Percentiles rank a stretch among this genome's conserved stretches.
phyloP scores from a whole-genome alignment of 805 yeast species.

The Saturnispora quitensis region DNA sequence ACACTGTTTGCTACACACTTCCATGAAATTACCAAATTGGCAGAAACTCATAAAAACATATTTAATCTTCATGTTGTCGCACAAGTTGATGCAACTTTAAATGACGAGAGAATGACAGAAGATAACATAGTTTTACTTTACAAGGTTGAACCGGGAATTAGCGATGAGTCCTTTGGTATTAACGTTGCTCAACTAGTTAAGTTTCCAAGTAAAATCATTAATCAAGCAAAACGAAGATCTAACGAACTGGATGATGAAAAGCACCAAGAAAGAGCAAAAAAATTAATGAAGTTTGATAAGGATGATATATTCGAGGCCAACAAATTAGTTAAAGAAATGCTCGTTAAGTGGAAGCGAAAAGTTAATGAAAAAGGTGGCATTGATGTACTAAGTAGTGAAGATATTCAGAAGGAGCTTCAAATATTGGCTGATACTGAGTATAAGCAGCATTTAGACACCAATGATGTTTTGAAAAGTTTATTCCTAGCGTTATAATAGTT shows the following conservation, averaged over 20 bases:
- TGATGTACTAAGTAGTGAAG: slow-evolving; percentile 34
- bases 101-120: slow-evolving; percentile 27
- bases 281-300: slow-evolving; percentile 41
- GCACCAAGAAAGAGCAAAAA: slow-evolving; percentile 28
- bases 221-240: slow-evolving; percentile 94
- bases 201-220: slow-evolving; percentile 81
- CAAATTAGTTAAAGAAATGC: slow-evolving; percentile 37
- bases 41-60: slow-evolving; percentile 55
- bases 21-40: slow-evolving; percentile 83
- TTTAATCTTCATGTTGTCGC: slow-evolving; percentile 89
- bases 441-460: slow-evolving; percentile 11
- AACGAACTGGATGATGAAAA: slow-evolving; percentile 60
- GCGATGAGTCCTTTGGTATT: slow-evolving; percentile 94
- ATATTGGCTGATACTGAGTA: slow-evolving; percentile 25
- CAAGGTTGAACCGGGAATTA: slow-evolving; percentile 92
- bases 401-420: slow-evolving; percentile 33
- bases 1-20: slow-evolving; percentile 95
- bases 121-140: slow-evolving; percentile 80
- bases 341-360: slow-evolving; percentile 45
- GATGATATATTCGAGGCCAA: slow-evolving; percentile 49
- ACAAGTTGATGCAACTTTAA: slow-evolving; percentile 49
- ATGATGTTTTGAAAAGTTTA: slow-evolving; percentile 19
- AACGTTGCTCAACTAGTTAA: slow-evolving; percentile 95
- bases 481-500: background rate
- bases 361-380: slow-evolving; percentile 36